Evolutionary conservation across 352 stramenopile species (phyloP), one percentile per base, ranked within the genome.

Genomic region (Globisporangium acanthophoron): DNA sequence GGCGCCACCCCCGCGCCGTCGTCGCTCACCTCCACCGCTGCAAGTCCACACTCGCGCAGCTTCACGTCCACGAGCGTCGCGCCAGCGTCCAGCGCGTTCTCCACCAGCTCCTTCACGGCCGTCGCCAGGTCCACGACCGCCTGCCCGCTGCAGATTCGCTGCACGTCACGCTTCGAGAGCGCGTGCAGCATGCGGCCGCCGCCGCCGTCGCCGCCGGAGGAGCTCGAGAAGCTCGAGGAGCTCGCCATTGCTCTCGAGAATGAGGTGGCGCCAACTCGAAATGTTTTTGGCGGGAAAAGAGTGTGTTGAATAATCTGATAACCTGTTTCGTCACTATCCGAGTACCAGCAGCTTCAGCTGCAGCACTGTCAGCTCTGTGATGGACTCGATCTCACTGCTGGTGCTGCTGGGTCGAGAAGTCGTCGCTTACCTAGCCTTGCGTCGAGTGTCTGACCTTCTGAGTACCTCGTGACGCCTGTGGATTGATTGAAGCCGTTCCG

Each of bases 81-180:
- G 20, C 78, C 79, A 13, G 80, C 81, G 46, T 92, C 81, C 44
- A 95, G 66, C 37, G 80, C 76, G 69, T 99, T 99, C 69, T 99
- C 96, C 5, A 99, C 82, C 29, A 99, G 76, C 76, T 99, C 97
- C 70, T 99, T 99, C 24, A 99, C 91, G 16, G 96, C 92, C n/a
- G 87, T 97, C 11, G 85, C 69, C 18, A 99, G 78, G 73, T 98
- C 90, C 31, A 96, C 88, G 31, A 99, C 87, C 29, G 97, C 97
- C 79, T 99, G 95, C 0, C 95, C 94, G 39, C 80, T 90, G 72
- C 79, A 90, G 46, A 89, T 87, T 45, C 76, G 76, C 66, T 85
- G 75, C 54, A 85, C 73, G 54, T 89, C 79, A 39, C 68, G 63
- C 39, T 64, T 65, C 12, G 70, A 60, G 20, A 87, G 65, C 50